Evolutionary conservation across 495 filamentous ascomycete genomes (phyloP).

Genomic region (Xylaria cubensis): DNA sequence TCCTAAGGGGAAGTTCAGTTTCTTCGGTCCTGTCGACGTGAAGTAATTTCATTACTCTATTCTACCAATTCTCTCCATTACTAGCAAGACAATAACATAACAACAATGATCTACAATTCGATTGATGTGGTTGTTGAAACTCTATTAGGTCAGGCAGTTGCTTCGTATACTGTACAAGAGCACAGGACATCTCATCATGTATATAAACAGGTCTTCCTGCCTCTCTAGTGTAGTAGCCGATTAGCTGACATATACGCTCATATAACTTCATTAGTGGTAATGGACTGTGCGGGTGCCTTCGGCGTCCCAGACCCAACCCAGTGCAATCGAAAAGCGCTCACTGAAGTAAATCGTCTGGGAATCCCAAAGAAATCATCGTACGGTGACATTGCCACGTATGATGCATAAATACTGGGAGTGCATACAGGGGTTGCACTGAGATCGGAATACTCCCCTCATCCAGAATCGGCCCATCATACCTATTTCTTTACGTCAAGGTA

Average conservation of each 20-base stretch:
- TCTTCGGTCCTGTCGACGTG: slow-evolving; percentile 52
- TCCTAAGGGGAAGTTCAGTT: slow-evolving; percentile 34
- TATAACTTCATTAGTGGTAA: neutral
- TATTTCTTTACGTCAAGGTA: neutral
- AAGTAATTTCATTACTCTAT: neutral
- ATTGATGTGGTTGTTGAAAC: neutral
- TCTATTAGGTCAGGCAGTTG: too few species aligned
- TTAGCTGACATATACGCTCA: too few species aligned
- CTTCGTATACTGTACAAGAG: too few species aligned
- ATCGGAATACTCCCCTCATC: neutral
- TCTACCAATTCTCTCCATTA: neutral
- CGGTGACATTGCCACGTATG: neutral
- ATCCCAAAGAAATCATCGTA: neutral
- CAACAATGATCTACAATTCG: neutral
- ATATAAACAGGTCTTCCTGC: neutral
- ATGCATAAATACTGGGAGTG: neutral
- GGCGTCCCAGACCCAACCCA: neutral
- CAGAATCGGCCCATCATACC: neutral
- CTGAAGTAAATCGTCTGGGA: neutral
- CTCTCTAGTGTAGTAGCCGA: too few species aligned
- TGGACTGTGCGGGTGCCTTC: neutral
- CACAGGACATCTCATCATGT: too few species aligned
- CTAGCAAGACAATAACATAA: neutral
- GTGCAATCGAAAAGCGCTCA: neutral
- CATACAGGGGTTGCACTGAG: neutral